Percentiles rank a stretch among this genome's conserved stretches.
Conservation (phyloP, 75 land plant genomes). For the Azolla pinnata region DNA sequence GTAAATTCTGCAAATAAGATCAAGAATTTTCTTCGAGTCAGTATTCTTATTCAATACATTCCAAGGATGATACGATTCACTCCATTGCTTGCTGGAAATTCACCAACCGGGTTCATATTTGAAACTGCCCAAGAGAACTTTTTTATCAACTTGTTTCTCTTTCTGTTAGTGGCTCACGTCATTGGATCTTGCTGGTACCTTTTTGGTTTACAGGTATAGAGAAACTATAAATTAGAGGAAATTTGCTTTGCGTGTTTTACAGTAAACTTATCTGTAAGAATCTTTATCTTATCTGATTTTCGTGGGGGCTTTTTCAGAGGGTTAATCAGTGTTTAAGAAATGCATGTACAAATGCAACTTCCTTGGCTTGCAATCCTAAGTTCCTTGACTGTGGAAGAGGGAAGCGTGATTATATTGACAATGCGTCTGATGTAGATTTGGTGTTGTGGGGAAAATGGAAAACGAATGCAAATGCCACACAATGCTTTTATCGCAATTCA, state of each 20-base stretch:
- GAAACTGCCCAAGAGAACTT: constrained; percentile 98
- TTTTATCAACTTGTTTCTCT: constrained; percentile 75
- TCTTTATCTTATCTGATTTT: background rate
- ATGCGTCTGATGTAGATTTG: background rate
- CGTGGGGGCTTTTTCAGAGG: constrained; percentile 30
- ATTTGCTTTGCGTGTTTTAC: too few species aligned
- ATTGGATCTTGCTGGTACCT: constrained; percentile 97
- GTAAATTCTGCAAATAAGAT: constrained; percentile 57
- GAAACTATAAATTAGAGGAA: too few species aligned
- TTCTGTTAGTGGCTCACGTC: constrained; percentile 69
- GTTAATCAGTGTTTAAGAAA: constrained; percentile 59
- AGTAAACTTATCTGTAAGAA: too few species aligned
- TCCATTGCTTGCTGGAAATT: constrained; percentile 69
- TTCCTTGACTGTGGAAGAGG: constrained; percentile 81
- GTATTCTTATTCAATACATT: constrained; percentile 62
- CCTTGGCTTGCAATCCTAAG: background rate
- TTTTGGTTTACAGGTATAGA: constrained; percentile 91
- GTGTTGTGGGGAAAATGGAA: constrained; percentile 22
- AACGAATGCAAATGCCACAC: constrained; percentile 10
- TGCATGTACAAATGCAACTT: constrained; percentile 31
- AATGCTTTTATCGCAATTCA: constrained; percentile 20
- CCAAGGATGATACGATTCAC: constrained; percentile 62
- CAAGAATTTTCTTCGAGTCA: constrained; percentile 61
- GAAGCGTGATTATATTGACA: background rate
- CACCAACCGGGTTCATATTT: constrained; percentile 84